Evolutionary conservation across 257 asterid genomes (phyloP), one percentile per base, ranked within the genome.

Genomic region (Ilex asprella): DNA sequence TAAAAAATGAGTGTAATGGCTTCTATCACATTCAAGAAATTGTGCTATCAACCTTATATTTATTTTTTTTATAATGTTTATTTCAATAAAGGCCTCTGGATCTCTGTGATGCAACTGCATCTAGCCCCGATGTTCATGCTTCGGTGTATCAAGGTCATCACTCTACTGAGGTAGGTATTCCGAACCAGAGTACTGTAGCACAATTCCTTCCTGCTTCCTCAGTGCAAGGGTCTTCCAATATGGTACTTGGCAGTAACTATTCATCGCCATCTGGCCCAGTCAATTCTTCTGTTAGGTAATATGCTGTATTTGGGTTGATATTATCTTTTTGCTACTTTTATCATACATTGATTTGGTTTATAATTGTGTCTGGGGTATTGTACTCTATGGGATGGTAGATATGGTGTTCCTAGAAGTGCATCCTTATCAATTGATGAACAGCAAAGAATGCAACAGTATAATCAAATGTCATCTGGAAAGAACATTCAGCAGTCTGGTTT

Each of bases 81-180:
- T 70, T 74, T 53, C 62, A 64, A 49, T 81, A 78, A 70, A 93
- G 99, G 58, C 99, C 99, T 74, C 74, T 86, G 76, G 96, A 94
- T 69, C 83, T 94, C 62, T 81, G 89, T 59, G 95, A 87, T 66
- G 75, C 87, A 29, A 76, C 67, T 56, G 16, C 72, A 63, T 53
- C 87, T 65, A 83, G 84, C 73, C 71, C 87, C 56, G 99, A 93
- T 60, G 65, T 73, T 31, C 74, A 62, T 69, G 50, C 94, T 44
- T 65, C 74, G 64, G 95, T 96, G 56, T 81, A 80, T 75, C 97
- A 87, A 82, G 86, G 89, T 69, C 78, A 84, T 58, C 86, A 70
- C 63, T 46, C 84, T 59, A 70, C 79, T 72, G 95, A 83, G 60
- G 62, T 80, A 74, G 60, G 84, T 70, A 68, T 74, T 65, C 66